Percentiles rank a stretch among this genome's conserved stretches.
These are phyloP conservation scores for Suillus bovinus DNA, from an alignment of 768 basidiomycete species.

Conservation along the genomic window DNA sequence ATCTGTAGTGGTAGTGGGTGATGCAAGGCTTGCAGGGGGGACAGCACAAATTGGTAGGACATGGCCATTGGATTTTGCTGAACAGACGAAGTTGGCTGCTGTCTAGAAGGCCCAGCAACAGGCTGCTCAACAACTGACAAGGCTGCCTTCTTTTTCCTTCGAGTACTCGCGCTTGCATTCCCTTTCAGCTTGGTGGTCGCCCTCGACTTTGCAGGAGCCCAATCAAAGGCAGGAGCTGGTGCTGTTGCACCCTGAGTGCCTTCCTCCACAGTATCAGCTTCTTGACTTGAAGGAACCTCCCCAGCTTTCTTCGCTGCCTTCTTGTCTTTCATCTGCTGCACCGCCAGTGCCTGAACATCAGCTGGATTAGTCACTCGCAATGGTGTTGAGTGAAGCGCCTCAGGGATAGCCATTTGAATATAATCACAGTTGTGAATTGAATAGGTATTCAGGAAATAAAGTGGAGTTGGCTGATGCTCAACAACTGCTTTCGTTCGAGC, in stretches of 20 bases:
- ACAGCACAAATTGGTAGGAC: not conserved
- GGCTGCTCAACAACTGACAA: not conserved
- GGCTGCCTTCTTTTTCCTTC: not conserved
- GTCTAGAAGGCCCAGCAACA: not conserved
- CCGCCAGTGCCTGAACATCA: not conserved
- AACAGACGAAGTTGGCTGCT: not conserved
- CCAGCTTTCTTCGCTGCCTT: not conserved
- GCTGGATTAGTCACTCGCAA: not conserved
- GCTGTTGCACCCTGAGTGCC: not conserved
- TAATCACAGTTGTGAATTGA: slow-evolving; percentile 21
- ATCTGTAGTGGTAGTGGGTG: not conserved
- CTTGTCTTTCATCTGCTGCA: slow-evolving; percentile 5
- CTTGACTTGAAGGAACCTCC: not conserved
- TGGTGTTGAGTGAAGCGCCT: not conserved
- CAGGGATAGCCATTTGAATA: slow-evolving; percentile 8
- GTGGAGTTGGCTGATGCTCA: slow-evolving; percentile 8
- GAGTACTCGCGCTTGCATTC: not conserved
- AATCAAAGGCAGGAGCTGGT: not conserved
- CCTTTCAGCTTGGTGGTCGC: not conserved
- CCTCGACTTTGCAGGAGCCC: not conserved
- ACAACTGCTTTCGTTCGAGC: slow-evolving; percentile 9
- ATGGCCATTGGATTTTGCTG: not conserved
- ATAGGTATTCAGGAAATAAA: slow-evolving; percentile 18
- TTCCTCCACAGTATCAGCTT: not conserved
- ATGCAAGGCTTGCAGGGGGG: not conserved